Evolutionary conservation across 306 rosid species (phyloP).

Genomic region (Malus sylvestris): DNA sequence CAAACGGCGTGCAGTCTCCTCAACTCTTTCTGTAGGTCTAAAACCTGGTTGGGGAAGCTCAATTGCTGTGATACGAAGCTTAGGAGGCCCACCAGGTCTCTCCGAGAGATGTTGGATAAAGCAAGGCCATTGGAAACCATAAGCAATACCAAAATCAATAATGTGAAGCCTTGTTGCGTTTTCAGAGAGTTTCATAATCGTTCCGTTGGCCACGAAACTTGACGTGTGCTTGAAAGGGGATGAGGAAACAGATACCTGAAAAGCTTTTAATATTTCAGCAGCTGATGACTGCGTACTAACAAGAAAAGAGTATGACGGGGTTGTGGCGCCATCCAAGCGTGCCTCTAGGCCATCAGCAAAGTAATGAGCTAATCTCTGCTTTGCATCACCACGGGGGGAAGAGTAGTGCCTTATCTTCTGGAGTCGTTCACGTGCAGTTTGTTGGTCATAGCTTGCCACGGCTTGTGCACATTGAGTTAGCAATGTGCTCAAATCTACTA

Average conservation of each 20-base stretch:
- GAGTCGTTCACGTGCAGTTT: slow-evolving; percentile 17
- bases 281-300: slow-evolving; percentile 20
- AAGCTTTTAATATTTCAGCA: slow-evolving; percentile 27
- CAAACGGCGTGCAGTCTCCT: slow-evolving; percentile 30
- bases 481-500: slow-evolving; percentile 33
- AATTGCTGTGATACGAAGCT: slow-evolving; percentile 35
- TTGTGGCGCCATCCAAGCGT: slow-evolving; percentile 22
- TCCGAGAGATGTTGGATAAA: slow-evolving; percentile 30
- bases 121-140: slow-evolving; percentile 46
- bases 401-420: slow-evolving; percentile 25
- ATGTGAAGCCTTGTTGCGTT: slow-evolving; percentile 25
- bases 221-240: slow-evolving; percentile 31
- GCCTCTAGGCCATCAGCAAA: slow-evolving; percentile 36
- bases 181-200: slow-evolving; percentile 18
- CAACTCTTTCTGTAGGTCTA: slow-evolving; percentile 24
- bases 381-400: slow-evolving; percentile 28
- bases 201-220: slow-evolving; percentile 20
- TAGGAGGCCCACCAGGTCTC: slow-evolving; percentile 32
- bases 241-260: slow-evolving; percentile 21
- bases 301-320: slow-evolving; percentile 16
- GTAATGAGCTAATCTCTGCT: slow-evolving; percentile 37
- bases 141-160: slow-evolving; percentile 35
- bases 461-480: slow-evolving; percentile 35
- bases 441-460: slow-evolving; percentile 23
- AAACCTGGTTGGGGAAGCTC: slow-evolving; percentile 43